Base-by-base conservation (phyloP, 345 rosid genomes). In the Eucalyptus sp. region DNA sequence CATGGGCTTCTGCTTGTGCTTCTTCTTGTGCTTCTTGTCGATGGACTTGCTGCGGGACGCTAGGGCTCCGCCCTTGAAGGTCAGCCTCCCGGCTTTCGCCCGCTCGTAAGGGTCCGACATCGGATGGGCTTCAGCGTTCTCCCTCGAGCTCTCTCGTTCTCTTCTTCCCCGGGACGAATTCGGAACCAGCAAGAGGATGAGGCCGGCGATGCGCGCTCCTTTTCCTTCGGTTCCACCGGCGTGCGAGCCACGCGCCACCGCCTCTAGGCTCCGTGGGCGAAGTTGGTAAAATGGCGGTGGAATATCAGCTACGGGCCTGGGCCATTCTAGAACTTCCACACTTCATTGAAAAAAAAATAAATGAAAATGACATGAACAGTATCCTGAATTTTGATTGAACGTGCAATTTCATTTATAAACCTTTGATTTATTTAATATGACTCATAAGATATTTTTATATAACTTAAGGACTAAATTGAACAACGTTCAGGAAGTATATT, bases 81-180 rank as follows among this genome's bases (percentile, higher is more conserved):
- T 92, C 41, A 96, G 92, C 71, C 97, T 91, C 79, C 98, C 98
- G 33, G 93, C 97, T 86, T 93, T 95, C 51, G 91, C 97, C 68
- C 90, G 92, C 92, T 93, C 97, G 94, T 95, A 97, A 6, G 98
- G 92, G 85, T 95, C 94, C 89, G 98, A 95, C 98, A 94, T 95
- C 84, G 88, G 48, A 41, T 76, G 0, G 8, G 33, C 12, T 9
- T 56, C 68, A 15, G 84, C 84, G 81, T 33, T 76, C 27, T 76
- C 48, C 24, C 27, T 37, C 15, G 13, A 16, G 12, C 25, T 52
- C 86, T 84, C 22, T 84, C 37, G 56, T 49, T 85, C 87, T 44
- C 87, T 85, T 48, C 87, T 85, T 0, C 60, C 9, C 25, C 22
- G 87, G 5, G 41, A 49, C 37, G 51, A 85, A 14, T 85, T 85